Base-by-base conservation (phyloP, 805 yeast species). In the Torulaspora quercuum region DNA sequence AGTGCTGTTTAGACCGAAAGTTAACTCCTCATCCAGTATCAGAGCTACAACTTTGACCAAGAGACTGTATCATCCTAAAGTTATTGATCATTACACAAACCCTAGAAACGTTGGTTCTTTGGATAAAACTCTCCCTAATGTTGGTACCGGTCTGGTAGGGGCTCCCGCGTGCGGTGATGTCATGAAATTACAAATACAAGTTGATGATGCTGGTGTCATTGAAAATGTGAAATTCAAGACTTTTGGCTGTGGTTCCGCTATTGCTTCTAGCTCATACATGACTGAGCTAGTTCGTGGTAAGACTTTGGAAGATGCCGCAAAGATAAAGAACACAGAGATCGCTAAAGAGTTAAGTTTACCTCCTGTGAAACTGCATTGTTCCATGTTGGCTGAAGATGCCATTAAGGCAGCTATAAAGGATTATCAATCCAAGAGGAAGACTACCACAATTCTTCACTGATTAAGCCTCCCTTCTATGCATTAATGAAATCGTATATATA, bases 91-190 rank as follows among this genome's bases (percentile, higher is more conserved):
- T 61, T 92, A 92, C 65, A 80, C 85, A 55, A 89, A 90, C 68
- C 98, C 98, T 44, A 77, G 98, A 64, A 92, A 92, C 59, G 97
- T 92, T 17, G 98, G 98, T 11, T 76, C 95, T 5, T 67, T 92
- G 63, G 87, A 89, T 65, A 88, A 89, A 65, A 72, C 70, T 37
- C 74, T 76, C 41, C 55, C 66, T 11, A 76, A 79, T 49, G 97
- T 92, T 8, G 98, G 98, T 28, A 92, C 97, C 1, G 98, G 98
- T 1, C 73, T 92, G 29, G 98, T 92, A 10, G 98, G 98, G 39
- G 97, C 98, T 0, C 97, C 98, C 37, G 98, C 98, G 0, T 92
- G 98, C 68, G 98, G 98, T 38, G 98, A 92, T 69, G 98, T 92
- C 29, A 92, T 92, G 96, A 82, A 95, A 67, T 73, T 92, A 48